Base-by-base conservation (phyloP, 2,329 filamentous ascomycete species). In the Ambrosiella xylebori region DNA sequence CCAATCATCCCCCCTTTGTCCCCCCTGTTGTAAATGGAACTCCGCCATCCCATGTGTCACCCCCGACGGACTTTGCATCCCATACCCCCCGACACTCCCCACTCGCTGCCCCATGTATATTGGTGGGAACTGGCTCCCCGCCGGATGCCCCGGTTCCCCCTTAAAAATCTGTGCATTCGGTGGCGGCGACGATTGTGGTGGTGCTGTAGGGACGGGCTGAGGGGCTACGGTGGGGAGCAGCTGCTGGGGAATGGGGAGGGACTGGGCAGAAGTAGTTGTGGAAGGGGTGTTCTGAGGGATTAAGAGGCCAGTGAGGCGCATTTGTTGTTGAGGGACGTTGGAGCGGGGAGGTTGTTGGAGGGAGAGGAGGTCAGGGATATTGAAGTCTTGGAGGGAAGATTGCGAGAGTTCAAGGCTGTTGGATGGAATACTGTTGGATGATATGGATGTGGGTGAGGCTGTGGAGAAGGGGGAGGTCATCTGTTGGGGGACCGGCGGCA, bases 351-450 rank as follows among this genome's bases (percentile, higher is more conserved):
- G 58, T 49, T 60, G 58, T 39, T 61, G 59, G 35, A 61, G 54
- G 11, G 56, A n/a, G 15, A 61, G 44, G 15, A 61, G 38, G 11
- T 54, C 52, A 1, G 59, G 56, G 12, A 61, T 55, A 3, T 19
- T 39, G 52, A 61, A 61, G 36, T 61, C 59, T 11, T 45, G 38
- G 3, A 61, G 39, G 35, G 50, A 55, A 13, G 52, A 39, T 15
- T 61, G 59, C 1, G 59, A 58, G 45, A 61, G 55, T 36, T 61
- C 59, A 15, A 61, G 54, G 15, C 59, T 53, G n/a, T 56, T 53
- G 36, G 56, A 58, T 13, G 56, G 56, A 15, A 61, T 57, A 27
- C 27, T 51, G n/a, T 56, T 53, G 36, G 56, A 58, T 9, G 56
- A 58, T 15, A 61, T 57, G 12, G 56, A 58, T 1, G 56, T 61